phyloP scores from a whole-genome alignment of 352 stramenopile genomes.

The Phytophthora multivora region DNA sequence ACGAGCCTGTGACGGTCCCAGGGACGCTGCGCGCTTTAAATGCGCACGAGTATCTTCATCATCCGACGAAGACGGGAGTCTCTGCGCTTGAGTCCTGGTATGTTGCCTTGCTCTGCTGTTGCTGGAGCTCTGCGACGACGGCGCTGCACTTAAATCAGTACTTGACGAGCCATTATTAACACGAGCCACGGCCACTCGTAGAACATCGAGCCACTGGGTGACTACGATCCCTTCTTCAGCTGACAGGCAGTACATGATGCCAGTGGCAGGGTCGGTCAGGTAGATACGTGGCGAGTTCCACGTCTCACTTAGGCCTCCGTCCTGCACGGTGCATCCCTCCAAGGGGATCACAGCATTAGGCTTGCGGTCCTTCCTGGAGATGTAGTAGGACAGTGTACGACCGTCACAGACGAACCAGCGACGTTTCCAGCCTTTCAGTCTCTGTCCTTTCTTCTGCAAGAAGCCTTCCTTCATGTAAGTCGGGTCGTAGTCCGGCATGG shows the following conservation, averaged over 20 bases:
- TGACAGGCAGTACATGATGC: conserved; percentile 86
- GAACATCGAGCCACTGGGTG: conserved; percentile 73
- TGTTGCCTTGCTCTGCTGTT: conserved; percentile 5
- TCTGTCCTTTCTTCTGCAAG: conserved; percentile 85
- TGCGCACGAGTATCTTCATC: conserved; percentile 29
- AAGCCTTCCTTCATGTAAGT: conserved; percentile 84
- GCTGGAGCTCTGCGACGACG: neutral
- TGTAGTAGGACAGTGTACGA: conserved; percentile 84
- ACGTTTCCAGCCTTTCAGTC: conserved; percentile 82
- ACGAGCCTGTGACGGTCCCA: conserved; percentile 20
- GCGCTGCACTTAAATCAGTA: neutral
- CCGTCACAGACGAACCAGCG: conserved; percentile 89
- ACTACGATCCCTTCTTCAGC: conserved; percentile 74
- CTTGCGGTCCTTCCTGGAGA: conserved; percentile 77
- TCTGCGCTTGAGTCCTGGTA: conserved; percentile 6
- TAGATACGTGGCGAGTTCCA: conserved; percentile 89
- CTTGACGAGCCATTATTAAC: conserved; percentile 18
- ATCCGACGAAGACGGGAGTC: conserved; percentile 18
- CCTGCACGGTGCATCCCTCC: conserved; percentile 78
- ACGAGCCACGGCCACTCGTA: conserved; percentile 55
- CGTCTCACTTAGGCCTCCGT: conserved; percentile 82
- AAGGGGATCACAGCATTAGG: conserved; percentile 84
- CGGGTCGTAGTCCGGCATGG: conserved; percentile 57
- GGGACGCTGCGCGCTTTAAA: conserved; percentile 26
- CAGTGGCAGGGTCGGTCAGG: conserved; percentile 70